Conservation (phyloP, 2,329 filamentous ascomycete genomes). For the Microcera coccophila region DNA sequence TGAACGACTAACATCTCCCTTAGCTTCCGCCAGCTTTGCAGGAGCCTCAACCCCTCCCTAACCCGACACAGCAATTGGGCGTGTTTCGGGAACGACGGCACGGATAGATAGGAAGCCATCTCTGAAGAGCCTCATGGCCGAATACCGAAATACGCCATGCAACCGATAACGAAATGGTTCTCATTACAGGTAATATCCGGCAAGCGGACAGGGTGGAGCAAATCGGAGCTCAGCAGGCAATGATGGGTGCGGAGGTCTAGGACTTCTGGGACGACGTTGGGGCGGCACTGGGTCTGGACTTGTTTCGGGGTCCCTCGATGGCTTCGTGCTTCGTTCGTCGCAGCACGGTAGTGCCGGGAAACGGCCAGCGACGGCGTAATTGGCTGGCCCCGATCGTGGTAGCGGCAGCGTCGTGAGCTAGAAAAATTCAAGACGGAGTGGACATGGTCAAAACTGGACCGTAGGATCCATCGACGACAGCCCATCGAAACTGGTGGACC, state of each 20-base stretch:
- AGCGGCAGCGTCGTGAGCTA: slow-evolving; percentile 21
- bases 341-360: slow-evolving; percentile 13
- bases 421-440: slow-evolving; percentile 17
- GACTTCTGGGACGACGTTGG: slow-evolving; percentile 1
- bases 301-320: background rate
- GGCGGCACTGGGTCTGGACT: slow-evolving; percentile 7
- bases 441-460: slow-evolving; percentile 16
- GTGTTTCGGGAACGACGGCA: slow-evolving; percentile 26
- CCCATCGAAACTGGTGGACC: slow-evolving; percentile 12
- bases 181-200: slow-evolving; percentile 27
- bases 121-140: slow-evolving; percentile 23
- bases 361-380: slow-evolving; percentile 25
- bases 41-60: too few relatives aligned
- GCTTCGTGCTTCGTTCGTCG: slow-evolving; percentile 11
- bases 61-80: background rate
- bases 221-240: too few relatives aligned
- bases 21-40: too few relatives aligned
- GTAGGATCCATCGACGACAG: background rate
- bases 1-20: too few relatives aligned
- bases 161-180: slow-evolving; percentile 26
- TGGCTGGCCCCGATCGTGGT: too few relatives aligned
- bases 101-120: slow-evolving; percentile 20
- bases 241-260: too few relatives aligned
- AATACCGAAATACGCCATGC: slow-evolving; percentile 8
- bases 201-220: slow-evolving; percentile 19